Percentiles rank a stretch among this genome's conserved stretches.
phyloP scores from a whole-genome alignment of 176 grass and related monocot species.

The Canna indica region DNA sequence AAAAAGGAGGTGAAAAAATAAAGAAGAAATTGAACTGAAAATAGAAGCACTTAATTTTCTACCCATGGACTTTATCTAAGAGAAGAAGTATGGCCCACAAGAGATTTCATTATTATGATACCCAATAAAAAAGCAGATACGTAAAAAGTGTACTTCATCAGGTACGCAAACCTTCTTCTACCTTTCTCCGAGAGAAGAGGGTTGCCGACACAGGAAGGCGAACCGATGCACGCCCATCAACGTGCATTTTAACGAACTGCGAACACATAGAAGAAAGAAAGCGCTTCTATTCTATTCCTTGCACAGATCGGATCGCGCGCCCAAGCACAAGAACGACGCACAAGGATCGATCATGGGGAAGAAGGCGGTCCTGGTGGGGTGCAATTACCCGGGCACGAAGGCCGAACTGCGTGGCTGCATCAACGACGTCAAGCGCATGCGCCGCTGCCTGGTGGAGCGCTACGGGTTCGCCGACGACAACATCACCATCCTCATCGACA shows the following conservation, averaged over 20 bases:
- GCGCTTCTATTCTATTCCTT: background rate
- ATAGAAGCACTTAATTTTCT: too few relatives aligned
- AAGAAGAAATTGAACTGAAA: too few relatives aligned
- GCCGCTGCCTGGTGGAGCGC: conserved; percentile 43
- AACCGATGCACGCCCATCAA: too few relatives aligned
- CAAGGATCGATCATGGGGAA: conserved; percentile 22
- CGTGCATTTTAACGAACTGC: background rate
- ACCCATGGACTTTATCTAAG: too few relatives aligned
- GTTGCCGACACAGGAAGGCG: too few relatives aligned
- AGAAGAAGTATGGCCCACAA: too few relatives aligned
- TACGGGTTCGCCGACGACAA: conserved; percentile 42
- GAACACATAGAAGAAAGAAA: too few relatives aligned
- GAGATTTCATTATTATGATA: too few relatives aligned
- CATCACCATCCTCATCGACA: conserved; percentile 54
- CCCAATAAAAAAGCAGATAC: too few relatives aligned
- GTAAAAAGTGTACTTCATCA: too few relatives aligned
- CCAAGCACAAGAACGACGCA: background rate
- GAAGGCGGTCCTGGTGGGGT: conserved; percentile 63
- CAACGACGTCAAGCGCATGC: conserved; percentile 74
- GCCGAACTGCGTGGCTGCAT: conserved; percentile 68
- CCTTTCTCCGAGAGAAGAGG: too few relatives aligned
- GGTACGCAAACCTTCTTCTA: background rate
- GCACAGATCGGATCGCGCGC: background rate
- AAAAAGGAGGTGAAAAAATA: too few relatives aligned
- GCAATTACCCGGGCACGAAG: conserved; percentile 73